Evolutionary conservation across 805 yeast genomes (phyloP), one percentile per base, ranked within the genome.

Genomic region (Lachancea kluyveri): DNA sequence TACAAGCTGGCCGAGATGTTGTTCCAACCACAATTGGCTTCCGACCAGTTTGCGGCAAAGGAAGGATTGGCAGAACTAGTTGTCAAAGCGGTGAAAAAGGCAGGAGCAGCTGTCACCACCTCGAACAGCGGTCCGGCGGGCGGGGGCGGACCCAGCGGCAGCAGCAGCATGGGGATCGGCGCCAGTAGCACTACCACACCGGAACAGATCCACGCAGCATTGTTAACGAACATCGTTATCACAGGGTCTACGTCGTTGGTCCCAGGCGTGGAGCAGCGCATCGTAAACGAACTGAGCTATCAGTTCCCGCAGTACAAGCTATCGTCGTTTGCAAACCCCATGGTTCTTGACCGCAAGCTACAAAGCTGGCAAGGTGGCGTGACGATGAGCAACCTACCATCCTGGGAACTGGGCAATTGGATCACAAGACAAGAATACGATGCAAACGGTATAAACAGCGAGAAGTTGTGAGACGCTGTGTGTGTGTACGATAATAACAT

Each of bases 351-450:
- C 56, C 70, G 96, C 49, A 70, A 73, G 42, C 76, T 72, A 47
- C 80, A 85, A 37, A 67, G 86, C 12, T 87, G 95, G 94, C 74
- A 83, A 26, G 95, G 95, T 17, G 94, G 92, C 30, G 41, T 39
- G 16, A 41, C 53, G 1, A 51, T 52, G 50, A 41, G 52, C 7
- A 50, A 48, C 21, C 28, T 53, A 22, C 57, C 56, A 7, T 36
- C 43, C 10, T 53, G 57, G 57, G 54, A 50, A 19, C 31, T 53
- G 21, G 55, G 56, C 10, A 40, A 49, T 21, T 50, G 59, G 57
- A 41, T 43, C 25, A 39, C 53, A 5, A 36, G 28, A 21, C 40
- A 42, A 5, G 52, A 47, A 17, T 47, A 45, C 37, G 45, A 46
- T 14, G 18, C 8, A 6, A 17, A 24, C n/a, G 18, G 27, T 6